phyloP scores from a whole-genome alignment of 1,139 yeast genomes.

The Debaryomyces udenii region DNA sequence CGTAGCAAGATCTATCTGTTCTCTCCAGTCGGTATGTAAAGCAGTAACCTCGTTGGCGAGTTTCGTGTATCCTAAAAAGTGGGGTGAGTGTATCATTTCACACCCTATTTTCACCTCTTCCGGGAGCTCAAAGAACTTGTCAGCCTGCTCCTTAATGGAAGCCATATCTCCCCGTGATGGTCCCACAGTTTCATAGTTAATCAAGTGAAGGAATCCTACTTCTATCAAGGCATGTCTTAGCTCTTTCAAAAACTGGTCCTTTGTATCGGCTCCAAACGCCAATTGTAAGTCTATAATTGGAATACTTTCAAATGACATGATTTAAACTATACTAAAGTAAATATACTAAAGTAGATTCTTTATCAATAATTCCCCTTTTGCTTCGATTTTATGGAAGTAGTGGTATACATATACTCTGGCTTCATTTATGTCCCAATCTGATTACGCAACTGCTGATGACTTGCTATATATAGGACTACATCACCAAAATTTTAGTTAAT shows the following conservation, averaged over 20 bases:
- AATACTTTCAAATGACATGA: slow-evolving; percentile 32
- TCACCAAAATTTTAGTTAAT: too few relatives aligned
- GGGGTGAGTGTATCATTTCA: slow-evolving; percentile 66
- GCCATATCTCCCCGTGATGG: slow-evolving; percentile 39
- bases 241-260: slow-evolving; percentile 40
- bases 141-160: slow-evolving; percentile 44
- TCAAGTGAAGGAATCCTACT: slow-evolving; percentile 62
- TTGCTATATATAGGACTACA: slow-evolving; percentile 1
- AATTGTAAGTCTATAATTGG: slow-evolving; percentile 40
- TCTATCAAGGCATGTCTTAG: slow-evolving; percentile 59
- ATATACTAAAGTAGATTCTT: too few relatives aligned
- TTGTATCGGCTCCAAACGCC: slow-evolving; percentile 41
- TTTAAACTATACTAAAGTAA: neutral
- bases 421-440: neutral
- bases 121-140: slow-evolving; percentile 57
- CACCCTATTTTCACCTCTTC: slow-evolving; percentile 51
- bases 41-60: slow-evolving; percentile 72
- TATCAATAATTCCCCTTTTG: neutral
- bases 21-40: slow-evolving; percentile 61
- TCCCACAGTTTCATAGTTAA: slow-evolving; percentile 45
- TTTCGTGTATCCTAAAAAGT: slow-evolving; percentile 67
- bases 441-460: slow-evolving; percentile 8
- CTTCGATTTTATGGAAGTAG: too few relatives aligned
- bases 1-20: slow-evolving; percentile 69
- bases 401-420: too few relatives aligned